Evolutionary conservation across 352 stramenopile species (phyloP).

Genomic region (Globisporangium alternatum): DNA sequence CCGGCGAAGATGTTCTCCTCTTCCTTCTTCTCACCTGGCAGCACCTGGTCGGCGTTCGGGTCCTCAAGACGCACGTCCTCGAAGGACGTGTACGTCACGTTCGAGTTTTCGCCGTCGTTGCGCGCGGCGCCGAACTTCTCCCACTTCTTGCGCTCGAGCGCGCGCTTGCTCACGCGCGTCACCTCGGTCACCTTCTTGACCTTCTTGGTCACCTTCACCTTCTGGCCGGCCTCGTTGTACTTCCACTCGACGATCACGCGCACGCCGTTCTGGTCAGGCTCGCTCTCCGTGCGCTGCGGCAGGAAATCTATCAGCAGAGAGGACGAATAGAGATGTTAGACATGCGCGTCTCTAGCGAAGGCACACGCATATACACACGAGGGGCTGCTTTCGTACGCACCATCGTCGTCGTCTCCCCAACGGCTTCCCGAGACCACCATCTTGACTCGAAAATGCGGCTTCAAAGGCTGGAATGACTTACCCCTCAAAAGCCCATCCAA

Average conservation of each 20-base stretch:
- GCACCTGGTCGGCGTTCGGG: slow-evolving; percentile 83
- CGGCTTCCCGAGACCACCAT: slow-evolving; percentile 77
- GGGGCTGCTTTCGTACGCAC: slow-evolving; percentile 20
- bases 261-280: slow-evolving; percentile 77
- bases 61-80: slow-evolving; percentile 82
- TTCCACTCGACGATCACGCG: slow-evolving; percentile 90
- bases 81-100: slow-evolving; percentile 86
- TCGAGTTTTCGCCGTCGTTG: slow-evolving; percentile 69
- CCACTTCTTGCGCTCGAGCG: slow-evolving; percentile 82
- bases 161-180: slow-evolving; percentile 81
- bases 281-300: slow-evolving; percentile 78
- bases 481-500: neutral
- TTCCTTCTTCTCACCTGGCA: slow-evolving; percentile 87
- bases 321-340: no score
- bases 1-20: slow-evolving; percentile 85
- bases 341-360: neutral
- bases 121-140: slow-evolving; percentile 79
- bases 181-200: slow-evolving; percentile 86
- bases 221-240: slow-evolving; percentile 85
- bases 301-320: slow-evolving; percentile 43
- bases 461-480: slow-evolving; percentile 7
- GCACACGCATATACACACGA: neutral
- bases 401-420: slow-evolving; percentile 76
- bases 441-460: slow-evolving; percentile 14
- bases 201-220: slow-evolving; percentile 90